Base-by-base conservation (phyloP, 1,284 basidiomycete species). In the Ustilago tritici region DNA sequence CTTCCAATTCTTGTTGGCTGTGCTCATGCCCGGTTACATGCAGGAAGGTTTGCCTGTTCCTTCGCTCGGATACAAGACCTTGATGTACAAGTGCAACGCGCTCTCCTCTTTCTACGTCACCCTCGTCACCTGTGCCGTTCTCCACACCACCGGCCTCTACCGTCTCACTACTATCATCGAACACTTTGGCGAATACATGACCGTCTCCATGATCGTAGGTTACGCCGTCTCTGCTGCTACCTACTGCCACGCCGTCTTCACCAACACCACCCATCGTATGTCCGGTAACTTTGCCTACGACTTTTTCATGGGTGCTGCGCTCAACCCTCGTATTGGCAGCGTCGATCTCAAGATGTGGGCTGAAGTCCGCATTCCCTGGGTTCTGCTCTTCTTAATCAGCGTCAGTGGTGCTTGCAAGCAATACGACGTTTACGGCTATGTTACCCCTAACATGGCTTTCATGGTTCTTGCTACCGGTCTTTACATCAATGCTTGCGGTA, bases 321-420 rank as follows among this genome's bases (percentile, higher is more conserved):
- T 99, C 76, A 99, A 98, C 88, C 97, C 97, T 14, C 91, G 96
- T 68, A 90, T 99, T 76, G 95, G 95, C n/a, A 89, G 90, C 40
- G 90, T 99, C 80, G 96, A 98, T 88, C 89, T 99, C 84, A 99
- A 99, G 89, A 98, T 99, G 95, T 99, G 95, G 86, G 94, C 94
- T 32, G 96, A 99, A 87, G 96, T 99, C 66, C 91, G 97, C 59
- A 94, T 99, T 80, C 95, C 95, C 8, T 99, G 97, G 96, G 92
- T 97, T 23, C 91, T 98, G 65, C 92, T 97, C 17, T 98, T 98
- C 89, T 92, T 96, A 87, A 90, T 98, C 82, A 90, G 94, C 9
- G 91, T 98, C 50, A 95, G 93, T 43, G 96, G 95, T 64, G 93
- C 92, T 23, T 94, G 94, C 88, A 96, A 97, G 88, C 97, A 99